Percentiles rank a stretch among this genome's conserved stretches.
These are phyloP conservation scores for Fusarium mexicanum DNA, from an alignment of 2,329 filamentous ascomycete species.

Conservation along the genomic window DNA sequence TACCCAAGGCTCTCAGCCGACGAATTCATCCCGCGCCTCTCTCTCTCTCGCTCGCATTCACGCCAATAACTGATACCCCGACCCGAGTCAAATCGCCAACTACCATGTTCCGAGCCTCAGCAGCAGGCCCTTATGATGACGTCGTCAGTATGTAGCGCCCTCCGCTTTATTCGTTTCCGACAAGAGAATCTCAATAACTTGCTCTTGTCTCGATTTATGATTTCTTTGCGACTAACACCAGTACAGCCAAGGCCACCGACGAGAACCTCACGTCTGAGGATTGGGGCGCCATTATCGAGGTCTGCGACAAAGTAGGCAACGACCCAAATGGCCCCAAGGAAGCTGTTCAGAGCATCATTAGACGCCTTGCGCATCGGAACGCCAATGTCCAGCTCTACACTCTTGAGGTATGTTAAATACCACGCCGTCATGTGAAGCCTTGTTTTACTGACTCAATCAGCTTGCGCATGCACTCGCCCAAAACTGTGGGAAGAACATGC, in stretches of 20 bases:
- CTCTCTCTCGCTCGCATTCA: background rate
- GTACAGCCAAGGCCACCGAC: constrained; percentile 81
- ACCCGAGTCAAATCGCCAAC: constrained; percentile 16
- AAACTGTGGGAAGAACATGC: constrained; percentile 87
- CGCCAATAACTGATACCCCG: constrained; percentile 15
- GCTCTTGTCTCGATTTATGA: background rate
- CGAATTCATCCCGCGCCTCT: background rate
- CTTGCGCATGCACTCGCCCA: constrained; percentile 91
- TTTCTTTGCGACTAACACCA: constrained; percentile 26
- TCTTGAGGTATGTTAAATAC: constrained; percentile 70
- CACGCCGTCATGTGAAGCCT: background rate
- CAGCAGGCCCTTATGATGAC: constrained; percentile 67
- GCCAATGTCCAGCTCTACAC: constrained; percentile 97
- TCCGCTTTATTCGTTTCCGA: background rate
- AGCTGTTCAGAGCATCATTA: constrained; percentile 89
- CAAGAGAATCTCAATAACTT: background rate
- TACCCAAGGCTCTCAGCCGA: constrained; percentile 18
- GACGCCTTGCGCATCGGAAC: constrained; percentile 90
- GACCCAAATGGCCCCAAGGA: constrained; percentile 76
- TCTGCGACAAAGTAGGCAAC: constrained; percentile 67
- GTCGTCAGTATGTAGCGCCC: constrained; percentile 61
- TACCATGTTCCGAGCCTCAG: constrained; percentile 68
- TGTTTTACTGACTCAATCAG: constrained; percentile 52
- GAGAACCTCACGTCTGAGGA: constrained; percentile 93
- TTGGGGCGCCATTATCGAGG: constrained; percentile 72